A percentile compares a stretch with the other conserved stretches of the same genome.
Evolutionary conservation across 2,329 filamentous ascomycete species (phyloP).

Genomic region (Aspergillus sp.): DNA sequence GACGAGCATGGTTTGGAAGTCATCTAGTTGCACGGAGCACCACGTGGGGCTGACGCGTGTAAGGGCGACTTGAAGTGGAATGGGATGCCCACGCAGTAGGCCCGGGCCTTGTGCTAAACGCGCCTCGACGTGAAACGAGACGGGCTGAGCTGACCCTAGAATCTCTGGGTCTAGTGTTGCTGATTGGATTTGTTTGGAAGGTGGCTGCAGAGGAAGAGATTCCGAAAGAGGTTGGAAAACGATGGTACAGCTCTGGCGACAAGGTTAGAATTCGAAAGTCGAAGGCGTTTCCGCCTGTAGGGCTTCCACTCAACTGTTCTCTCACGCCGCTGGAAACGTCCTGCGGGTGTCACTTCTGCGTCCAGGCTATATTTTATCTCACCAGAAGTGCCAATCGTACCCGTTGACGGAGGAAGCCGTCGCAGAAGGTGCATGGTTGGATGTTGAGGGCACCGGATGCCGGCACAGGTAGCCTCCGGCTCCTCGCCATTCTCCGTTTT

Average conservation of each 20-base stretch:
- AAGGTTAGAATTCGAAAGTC: not conserved
- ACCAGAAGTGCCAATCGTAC: not conserved
- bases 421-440: conserved; percentile 9
- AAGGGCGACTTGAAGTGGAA: conserved; percentile 15
- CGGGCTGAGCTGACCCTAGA: not conserved
- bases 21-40: conserved; percentile 7
- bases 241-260: not conserved
- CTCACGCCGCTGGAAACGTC: conserved; percentile 1
- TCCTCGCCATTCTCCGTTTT: not conserved
- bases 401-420: conserved; percentile 14
- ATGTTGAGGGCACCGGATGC: not conserved
- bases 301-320: conserved; percentile 10
- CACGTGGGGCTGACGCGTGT: not conserved
- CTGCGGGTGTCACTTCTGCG: conserved; percentile 1
- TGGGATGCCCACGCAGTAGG: conserved; percentile 8
- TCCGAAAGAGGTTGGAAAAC: not conserved
- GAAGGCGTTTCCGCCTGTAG: not conserved
- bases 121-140: conserved; percentile 1
- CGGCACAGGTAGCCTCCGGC: not conserved
- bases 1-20: conserved; percentile 22
- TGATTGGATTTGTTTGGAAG: not conserved
- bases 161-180: not conserved
- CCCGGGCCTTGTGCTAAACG: conserved; percentile 16
- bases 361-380: conserved; percentile 15
- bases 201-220: not conserved